A percentile compares a stretch with the other conserved stretches of the same genome.
These are phyloP conservation scores for Sphaerobolus stellatus DNA, from an alignment of 1,284 basidiomycete species.

Conservation along the genomic window DNA sequence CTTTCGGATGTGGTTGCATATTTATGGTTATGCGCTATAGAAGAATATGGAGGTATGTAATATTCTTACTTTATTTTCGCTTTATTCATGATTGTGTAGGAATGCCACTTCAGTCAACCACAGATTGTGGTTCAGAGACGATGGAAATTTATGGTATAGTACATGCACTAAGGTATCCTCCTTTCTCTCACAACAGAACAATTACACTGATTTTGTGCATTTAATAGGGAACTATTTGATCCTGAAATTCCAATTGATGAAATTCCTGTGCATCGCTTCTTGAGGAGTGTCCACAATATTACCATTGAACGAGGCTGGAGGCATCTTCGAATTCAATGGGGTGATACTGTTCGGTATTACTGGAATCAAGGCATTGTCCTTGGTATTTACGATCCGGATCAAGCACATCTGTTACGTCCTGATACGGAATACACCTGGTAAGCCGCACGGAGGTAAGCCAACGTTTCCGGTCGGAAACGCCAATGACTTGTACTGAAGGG, in stretches of 20 bases:
- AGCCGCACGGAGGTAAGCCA: too few species aligned
- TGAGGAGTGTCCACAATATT: constrained; percentile 13
- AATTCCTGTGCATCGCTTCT: constrained; percentile 30
- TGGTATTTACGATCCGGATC: too few species aligned
- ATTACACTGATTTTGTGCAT: constrained; percentile 1
- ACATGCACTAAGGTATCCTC: constrained; percentile 31
- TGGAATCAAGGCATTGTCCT: too few species aligned
- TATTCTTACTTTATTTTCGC: not conserved
- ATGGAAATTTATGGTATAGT: constrained; percentile 29
- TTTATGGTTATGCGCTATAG: constrained; percentile 30
- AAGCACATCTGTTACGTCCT: too few species aligned
- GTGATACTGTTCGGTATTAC: too few species aligned
- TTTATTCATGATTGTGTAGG: constrained; percentile 21
- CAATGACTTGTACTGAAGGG: too few species aligned
- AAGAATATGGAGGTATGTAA: constrained; percentile 30
- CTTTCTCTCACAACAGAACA: too few species aligned
- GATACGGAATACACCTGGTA: too few species aligned
- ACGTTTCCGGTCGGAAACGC: too few species aligned
- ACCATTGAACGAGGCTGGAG: constrained; percentile 3
- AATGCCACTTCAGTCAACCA: constrained; percentile 34
- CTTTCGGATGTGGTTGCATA: constrained; percentile 28
- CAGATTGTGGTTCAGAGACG: constrained; percentile 37
- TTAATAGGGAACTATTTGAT: constrained; percentile 24
- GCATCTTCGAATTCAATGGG: not conserved
- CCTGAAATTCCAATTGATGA: constrained; percentile 21